These are phyloP conservation scores for Pyricularia sp. DNA, from an alignment of 2,329 filamentous ascomycete genomes.

Conservation along the genomic window DNA sequence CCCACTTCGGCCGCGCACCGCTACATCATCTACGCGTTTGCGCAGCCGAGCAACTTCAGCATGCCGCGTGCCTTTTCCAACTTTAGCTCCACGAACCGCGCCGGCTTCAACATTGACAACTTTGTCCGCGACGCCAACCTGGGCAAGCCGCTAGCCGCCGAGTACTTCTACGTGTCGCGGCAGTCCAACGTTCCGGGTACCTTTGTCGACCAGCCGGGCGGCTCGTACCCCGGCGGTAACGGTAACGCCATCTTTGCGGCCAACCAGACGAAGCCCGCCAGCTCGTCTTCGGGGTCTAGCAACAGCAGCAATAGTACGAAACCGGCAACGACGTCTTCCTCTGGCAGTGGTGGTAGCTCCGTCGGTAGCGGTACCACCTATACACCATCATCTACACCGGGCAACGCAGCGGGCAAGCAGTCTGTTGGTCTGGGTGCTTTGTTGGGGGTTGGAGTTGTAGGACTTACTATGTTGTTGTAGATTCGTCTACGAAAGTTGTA, in stretches of 20 bases:
- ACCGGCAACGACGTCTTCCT: background rate
- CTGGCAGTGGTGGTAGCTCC: background rate
- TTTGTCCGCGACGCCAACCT: constrained; percentile 6
- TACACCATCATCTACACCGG: background rate
- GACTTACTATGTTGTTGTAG: background rate
- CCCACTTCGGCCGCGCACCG: constrained; percentile 6
- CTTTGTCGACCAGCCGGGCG: constrained; percentile 5
- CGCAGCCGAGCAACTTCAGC: constrained; percentile 4
- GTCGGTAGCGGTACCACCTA: background rate
- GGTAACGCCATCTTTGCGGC: constrained; percentile 5
- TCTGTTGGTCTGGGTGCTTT: background rate
- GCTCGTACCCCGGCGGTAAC: constrained; percentile 6
- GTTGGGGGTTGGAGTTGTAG: background rate
- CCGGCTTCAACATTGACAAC: constrained; percentile 3
- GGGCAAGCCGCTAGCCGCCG: constrained; percentile 4
- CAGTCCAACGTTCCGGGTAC: constrained; percentile 4
- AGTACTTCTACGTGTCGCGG: constrained; percentile 7
- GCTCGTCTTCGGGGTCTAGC: background rate
- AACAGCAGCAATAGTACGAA: background rate
- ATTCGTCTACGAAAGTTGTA: background rate
- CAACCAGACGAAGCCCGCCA: background rate
- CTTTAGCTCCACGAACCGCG: constrained; percentile 5
- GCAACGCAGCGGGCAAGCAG: background rate
- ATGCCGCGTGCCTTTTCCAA: constrained; percentile 2
- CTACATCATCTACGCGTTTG: constrained; percentile 8